phyloP scores from a whole-genome alignment of 805 yeast genomes.

The Wickerhamiella shivajii region DNA sequence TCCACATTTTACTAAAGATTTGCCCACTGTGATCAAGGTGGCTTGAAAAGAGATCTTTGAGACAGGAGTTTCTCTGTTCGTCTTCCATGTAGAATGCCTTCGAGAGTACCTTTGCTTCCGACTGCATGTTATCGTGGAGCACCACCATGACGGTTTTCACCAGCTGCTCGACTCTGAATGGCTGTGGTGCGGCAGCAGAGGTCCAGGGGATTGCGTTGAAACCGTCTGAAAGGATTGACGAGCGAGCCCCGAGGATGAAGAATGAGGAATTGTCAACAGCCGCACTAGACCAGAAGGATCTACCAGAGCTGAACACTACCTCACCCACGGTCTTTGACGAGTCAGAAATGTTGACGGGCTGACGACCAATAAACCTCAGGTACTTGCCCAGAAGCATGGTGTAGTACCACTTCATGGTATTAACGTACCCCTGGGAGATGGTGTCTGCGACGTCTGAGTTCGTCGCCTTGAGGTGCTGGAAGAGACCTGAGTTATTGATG shows the following conservation, averaged over 20 bases:
- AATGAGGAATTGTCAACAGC: too few relatives aligned
- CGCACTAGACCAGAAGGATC: constrained; percentile 9
- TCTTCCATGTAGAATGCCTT: constrained; percentile 5
- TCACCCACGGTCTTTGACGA: constrained; percentile 6
- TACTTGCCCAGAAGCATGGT: constrained; percentile 46
- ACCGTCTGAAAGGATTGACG: constrained; percentile 12
- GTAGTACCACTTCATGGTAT: constrained; percentile 92
- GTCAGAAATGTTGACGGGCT: constrained; percentile 10
- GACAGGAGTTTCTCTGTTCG: constrained; percentile 21
- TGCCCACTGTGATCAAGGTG: constrained; percentile 36
- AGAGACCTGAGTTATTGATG: constrained; percentile 47
- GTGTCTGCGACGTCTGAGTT: constrained; percentile 55
- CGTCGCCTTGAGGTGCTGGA: constrained; percentile 38
- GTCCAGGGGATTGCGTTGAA: constrained; percentile 10
- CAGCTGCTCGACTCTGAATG: constrained; percentile 13
- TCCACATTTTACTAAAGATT: constrained; percentile 31
- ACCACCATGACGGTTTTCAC: constrained; percentile 12
- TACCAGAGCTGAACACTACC: constrained; percentile 1
- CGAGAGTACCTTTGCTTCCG: constrained; percentile 10
- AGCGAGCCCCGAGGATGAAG: constrained; percentile 17
- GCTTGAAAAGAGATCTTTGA: constrained; percentile 35
- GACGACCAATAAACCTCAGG: constrained; percentile 17
- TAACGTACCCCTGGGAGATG: constrained; percentile 62
- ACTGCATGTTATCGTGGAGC: constrained; percentile 12
- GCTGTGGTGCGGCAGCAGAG: constrained; percentile 11